A percentile compares a stretch with the other conserved stretches of the same genome.
phyloP scores from a whole-genome alignment of 225 moss, liverwort and hornwort genomes.

The Takakia lepidozioides region DNA sequence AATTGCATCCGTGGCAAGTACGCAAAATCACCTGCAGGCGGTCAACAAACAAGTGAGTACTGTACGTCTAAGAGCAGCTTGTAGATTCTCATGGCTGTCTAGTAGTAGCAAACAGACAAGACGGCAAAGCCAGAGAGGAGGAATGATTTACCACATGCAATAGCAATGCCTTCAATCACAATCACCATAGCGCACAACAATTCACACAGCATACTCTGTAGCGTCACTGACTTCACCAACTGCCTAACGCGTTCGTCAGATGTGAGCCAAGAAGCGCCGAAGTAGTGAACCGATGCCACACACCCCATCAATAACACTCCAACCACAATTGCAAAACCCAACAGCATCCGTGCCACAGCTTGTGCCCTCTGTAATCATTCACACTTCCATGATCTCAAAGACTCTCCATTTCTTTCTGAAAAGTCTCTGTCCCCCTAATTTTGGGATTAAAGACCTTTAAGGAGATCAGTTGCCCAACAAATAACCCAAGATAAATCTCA shows the following conservation, averaged over 20 bases:
- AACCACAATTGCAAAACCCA: constrained; percentile 29
- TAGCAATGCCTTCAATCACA: constrained; percentile 67
- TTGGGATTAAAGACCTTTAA: too few species aligned
- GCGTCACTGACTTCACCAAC: constrained; percentile 63
- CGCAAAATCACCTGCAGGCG: constrained; percentile 60
- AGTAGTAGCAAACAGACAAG: too few species aligned
- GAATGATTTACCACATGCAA: constrained; percentile 51
- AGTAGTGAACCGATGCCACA: constrained; percentile 47
- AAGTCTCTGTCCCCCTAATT: too few species aligned
- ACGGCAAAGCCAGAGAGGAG: too few species aligned
- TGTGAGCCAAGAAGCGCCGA: constrained; percentile 53
- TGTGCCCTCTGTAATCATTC: constrained; percentile 46
- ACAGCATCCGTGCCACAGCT: constrained; percentile 48
- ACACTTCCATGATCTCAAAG: too few species aligned
- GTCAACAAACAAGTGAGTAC: too few species aligned
- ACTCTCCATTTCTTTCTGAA: too few species aligned
- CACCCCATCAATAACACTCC: constrained; percentile 43
- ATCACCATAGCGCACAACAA: constrained; percentile 52
- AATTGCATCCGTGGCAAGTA: constrained; percentile 70
- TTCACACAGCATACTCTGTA: constrained; percentile 57
- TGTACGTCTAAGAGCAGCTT: too few species aligned
- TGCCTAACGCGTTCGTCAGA: constrained; percentile 45
- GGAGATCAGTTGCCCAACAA: too few species aligned
- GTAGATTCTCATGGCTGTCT: too few species aligned
- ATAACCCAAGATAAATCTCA: too few species aligned